A percentile compares a stretch with the other conserved stretches of the same genome.
These are phyloP conservation scores for Dactylellina leptospora DNA, from an alignment of 2,329 filamentous ascomycete genomes.

Conservation along the genomic window DNA sequence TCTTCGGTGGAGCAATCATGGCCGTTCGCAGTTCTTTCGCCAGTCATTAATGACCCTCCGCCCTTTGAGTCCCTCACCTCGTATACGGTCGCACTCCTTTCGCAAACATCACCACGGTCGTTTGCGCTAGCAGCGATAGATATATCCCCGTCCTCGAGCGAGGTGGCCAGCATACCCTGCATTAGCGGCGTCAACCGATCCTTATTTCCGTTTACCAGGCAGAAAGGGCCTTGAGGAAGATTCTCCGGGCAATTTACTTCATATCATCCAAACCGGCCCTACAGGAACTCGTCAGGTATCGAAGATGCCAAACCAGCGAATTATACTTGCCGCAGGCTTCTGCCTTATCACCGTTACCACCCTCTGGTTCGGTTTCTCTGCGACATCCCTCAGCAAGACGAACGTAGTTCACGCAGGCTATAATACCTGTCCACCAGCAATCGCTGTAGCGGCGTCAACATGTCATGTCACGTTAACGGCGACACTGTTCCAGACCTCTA, in stretches of 20 bases:
- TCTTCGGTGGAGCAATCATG: too few species aligned
- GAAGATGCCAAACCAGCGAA: slow-evolving; percentile 36
- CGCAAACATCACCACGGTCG: too few species aligned
- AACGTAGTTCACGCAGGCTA: slow-evolving; percentile 10
- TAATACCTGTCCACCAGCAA: slow-evolving; percentile 21
- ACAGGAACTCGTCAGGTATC: neutral
- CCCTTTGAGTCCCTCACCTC: too few species aligned
- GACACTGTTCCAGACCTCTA: slow-evolving; percentile 38
- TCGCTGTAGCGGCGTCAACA: slow-evolving; percentile 29
- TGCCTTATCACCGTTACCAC: slow-evolving; percentile 41
- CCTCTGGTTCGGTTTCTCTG: slow-evolving; percentile 49
- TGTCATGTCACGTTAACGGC: slow-evolving; percentile 29
- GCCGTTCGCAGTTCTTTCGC: neutral
- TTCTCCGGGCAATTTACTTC: too few species aligned
- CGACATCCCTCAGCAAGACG: slow-evolving; percentile 19
- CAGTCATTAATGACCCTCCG: too few species aligned
- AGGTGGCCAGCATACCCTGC: too few species aligned
- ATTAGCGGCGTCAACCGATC: too few species aligned
- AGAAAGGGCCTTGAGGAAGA: too few species aligned
- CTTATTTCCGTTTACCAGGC: too few species aligned
- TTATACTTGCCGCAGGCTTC: slow-evolving; percentile 44
- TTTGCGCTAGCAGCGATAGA: too few species aligned
- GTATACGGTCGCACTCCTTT: too few species aligned
- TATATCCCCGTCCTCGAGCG: neutral
- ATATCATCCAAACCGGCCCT: too few species aligned